Percentiles rank a stretch among this genome's conserved stretches.
phyloP scores from a whole-genome alignment of 1,139 yeast species.

The Geotrichum phurueaensis region DNA sequence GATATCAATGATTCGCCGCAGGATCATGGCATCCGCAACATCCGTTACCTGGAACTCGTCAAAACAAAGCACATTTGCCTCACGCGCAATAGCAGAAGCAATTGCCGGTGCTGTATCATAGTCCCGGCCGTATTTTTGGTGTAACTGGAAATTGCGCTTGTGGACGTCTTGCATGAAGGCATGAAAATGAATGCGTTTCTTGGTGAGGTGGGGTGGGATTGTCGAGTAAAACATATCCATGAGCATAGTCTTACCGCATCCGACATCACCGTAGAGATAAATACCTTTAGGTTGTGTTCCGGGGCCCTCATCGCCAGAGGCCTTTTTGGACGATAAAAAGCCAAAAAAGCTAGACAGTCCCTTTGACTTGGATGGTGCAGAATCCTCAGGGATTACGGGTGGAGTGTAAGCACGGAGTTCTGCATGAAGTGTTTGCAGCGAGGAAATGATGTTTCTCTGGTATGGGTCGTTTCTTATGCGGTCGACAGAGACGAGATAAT shows the following conservation, averaged over 20 bases:
- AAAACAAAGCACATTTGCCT: constrained; percentile 76
- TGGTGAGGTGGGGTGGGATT: constrained; percentile 68
- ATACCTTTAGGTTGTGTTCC: constrained; percentile 62
- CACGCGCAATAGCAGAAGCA: constrained; percentile 75
- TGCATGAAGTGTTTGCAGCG: constrained; percentile 27
- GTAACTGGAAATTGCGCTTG: constrained; percentile 75
- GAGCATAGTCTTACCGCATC: constrained; percentile 96
- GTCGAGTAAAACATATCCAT: constrained; percentile 92
- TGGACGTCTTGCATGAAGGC: constrained; percentile 95
- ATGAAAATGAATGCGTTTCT: constrained; percentile 83
- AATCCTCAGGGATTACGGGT: constrained; percentile 15
- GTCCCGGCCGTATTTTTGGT: constrained; percentile 54
- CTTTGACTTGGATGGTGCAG: neutral
- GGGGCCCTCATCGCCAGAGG: constrained; percentile 9
- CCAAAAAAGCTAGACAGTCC: constrained; percentile 15
- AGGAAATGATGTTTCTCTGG: constrained; percentile 40
- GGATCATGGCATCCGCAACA: constrained; percentile 96
- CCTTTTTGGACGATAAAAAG: neutral
- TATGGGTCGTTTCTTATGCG: constrained; percentile 58
- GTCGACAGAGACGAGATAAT: constrained; percentile 48
- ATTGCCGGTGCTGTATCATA: constrained; percentile 78
- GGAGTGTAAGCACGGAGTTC: constrained; percentile 25
- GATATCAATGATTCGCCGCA: constrained; percentile 63
- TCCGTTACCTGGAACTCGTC: constrained; percentile 93
- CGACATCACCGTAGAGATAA: constrained; percentile 93